Evolutionary conservation across 202 grass and related monocot genomes (phyloP).

Genomic region (Musa balbisiana): DNA sequence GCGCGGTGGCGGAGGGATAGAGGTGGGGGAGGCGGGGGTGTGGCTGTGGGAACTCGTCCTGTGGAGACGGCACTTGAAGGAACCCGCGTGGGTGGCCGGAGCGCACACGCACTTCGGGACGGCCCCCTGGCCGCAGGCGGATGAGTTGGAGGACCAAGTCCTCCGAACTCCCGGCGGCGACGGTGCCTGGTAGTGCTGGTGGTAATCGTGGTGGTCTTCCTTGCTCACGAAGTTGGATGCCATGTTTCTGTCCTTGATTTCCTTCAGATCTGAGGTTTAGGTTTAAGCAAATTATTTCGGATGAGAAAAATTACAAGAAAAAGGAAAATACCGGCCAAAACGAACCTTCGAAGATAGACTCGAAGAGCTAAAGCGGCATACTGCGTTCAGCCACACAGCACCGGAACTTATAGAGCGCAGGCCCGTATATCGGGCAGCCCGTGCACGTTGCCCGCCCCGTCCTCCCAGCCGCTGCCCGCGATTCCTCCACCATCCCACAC

Average conservation of each 20-base stretch:
- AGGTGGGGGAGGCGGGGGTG: conserved; percentile 16
- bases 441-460: not conserved
- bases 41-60: conserved; percentile 43
- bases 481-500: too few species aligned
- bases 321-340: not conserved
- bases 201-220: conserved; percentile 31
- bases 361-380: conserved; percentile 35
- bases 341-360: not conserved
- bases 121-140: conserved; percentile 19
- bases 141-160: conserved; percentile 46
- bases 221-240: conserved; percentile 70
- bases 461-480: not conserved
- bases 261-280: conserved; percentile 6
- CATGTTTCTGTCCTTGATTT: conserved; percentile 21
- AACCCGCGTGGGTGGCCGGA: conserved; percentile 61
- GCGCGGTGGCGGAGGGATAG: conserved; percentile 4
- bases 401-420: conserved; percentile 39
- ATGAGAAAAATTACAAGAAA: not conserved
- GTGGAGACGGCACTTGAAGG: conserved; percentile 94
- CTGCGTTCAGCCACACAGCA: conserved; percentile 9
- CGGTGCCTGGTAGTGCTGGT: conserved; percentile 27
- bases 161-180: conserved; percentile 43
- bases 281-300: not conserved
- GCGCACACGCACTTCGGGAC: conserved; percentile 65
- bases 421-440: conserved; percentile 22